These are phyloP conservation scores for Acorus gramineus DNA, from an alignment of 106 monocot species.

Conservation along the genomic window DNA sequence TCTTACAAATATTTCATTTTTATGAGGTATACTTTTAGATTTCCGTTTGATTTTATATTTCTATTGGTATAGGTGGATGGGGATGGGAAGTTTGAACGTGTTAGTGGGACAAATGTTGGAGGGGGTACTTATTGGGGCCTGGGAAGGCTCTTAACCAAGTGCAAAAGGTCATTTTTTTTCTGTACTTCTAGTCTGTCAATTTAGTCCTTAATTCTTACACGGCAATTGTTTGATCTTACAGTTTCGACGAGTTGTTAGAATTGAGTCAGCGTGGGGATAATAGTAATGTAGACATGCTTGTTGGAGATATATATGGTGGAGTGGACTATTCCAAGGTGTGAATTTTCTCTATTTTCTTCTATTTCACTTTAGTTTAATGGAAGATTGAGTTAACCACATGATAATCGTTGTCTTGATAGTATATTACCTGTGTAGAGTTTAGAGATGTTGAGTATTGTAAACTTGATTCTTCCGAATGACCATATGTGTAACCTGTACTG, in stretches of 20 bases:
- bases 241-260: constrained; percentile 68
- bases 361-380: neutral
- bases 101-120: constrained; percentile 72
- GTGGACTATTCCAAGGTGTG: constrained; percentile 50
- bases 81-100: constrained; percentile 53
- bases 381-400: too few species aligned
- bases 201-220: neutral
- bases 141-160: constrained; percentile 73
- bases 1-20: constrained; percentile 4
- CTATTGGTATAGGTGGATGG: constrained; percentile 45
- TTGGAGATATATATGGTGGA: constrained; percentile 70
- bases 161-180: constrained; percentile 33
- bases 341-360: neutral
- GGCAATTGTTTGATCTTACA: constrained; percentile 12
- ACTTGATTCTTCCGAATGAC: neutral
- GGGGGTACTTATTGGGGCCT: constrained; percentile 73
- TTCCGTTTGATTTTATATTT: neutral
- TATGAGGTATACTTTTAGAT: neutral
- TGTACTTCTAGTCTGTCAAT: neutral
- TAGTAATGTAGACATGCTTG: constrained; percentile 63
- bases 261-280: constrained; percentile 69
- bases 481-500: constrained; percentile 1
- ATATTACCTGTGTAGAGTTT: too few species aligned
- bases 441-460: too few species aligned
- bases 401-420: too few species aligned